phyloP scores from a whole-genome alignment of 2,329 filamentous ascomycete species.

The Fonsecaea pugnacius region DNA sequence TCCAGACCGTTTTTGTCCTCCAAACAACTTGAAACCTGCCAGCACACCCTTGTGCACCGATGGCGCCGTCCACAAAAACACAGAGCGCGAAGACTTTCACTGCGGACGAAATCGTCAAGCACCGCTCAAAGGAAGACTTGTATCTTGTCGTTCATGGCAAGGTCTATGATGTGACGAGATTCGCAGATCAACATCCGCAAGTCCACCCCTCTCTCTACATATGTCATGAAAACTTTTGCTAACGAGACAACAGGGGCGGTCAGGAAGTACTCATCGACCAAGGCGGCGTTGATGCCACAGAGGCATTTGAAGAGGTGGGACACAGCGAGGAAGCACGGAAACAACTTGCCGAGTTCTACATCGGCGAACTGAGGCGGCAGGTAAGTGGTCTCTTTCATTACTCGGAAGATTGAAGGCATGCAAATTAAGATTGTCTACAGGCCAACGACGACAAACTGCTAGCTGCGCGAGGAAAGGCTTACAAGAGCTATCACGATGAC shows the following conservation, averaged over 20 bases:
- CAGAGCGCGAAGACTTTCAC: too few relatives aligned
- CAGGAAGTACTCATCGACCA: background rate
- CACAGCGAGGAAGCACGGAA: background rate
- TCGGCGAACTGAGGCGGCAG: background rate
- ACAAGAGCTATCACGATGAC: too few relatives aligned
- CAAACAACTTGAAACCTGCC: too few relatives aligned
- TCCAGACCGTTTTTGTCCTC: too few relatives aligned
- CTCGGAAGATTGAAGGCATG: too few relatives aligned
- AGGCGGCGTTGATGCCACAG: background rate
- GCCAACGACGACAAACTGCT: too few relatives aligned
- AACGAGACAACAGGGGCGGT: background rate
- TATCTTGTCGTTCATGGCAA: background rate
- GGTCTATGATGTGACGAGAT: background rate
- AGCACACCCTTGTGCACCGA: too few relatives aligned
- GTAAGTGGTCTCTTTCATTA: background rate
- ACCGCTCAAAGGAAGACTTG: background rate
- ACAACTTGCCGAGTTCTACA: background rate
- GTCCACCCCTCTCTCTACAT: background rate
- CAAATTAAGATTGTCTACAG: too few relatives aligned
- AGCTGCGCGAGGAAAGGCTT: too few relatives aligned
- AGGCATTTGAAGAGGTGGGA: slow-evolving; percentile 3
- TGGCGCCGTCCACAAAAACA: too few relatives aligned
- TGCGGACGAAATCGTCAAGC: background rate
- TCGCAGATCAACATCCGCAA: background rate
- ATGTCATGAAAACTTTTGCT: too few relatives aligned